These are phyloP conservation scores for Melanogaster broomeanus DNA, from an alignment of 768 basidiomycete genomes.

Conservation along the genomic window DNA sequence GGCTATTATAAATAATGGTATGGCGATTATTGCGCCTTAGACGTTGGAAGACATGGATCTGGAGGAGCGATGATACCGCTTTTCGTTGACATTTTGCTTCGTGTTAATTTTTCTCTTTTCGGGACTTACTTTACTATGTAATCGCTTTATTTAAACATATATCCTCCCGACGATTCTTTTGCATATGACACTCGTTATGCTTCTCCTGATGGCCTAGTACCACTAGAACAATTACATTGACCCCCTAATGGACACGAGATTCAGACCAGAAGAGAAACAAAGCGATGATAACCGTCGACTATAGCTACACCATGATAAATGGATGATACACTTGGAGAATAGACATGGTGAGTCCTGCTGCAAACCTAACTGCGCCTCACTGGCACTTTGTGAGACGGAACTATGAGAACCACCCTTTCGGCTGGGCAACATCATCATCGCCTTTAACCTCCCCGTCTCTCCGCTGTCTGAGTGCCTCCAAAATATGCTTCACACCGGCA, in stretches of 20 bases:
- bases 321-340: not conserved
- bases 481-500: slow-evolving; percentile 65
- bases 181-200: not conserved
- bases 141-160: not conserved
- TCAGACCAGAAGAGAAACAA: too few species aligned
- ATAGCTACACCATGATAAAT: not conserved
- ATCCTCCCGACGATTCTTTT: not conserved
- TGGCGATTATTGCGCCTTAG: not conserved
- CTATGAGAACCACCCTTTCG: slow-evolving; percentile 59
- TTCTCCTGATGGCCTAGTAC: not conserved
- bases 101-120: not conserved
- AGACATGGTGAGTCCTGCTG: not conserved
- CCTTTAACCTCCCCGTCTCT: slow-evolving; percentile 65
- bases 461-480: slow-evolving; percentile 64
- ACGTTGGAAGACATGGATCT: not conserved
- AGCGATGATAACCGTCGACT: too few species aligned
- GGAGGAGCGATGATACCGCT: not conserved
- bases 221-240: too few species aligned
- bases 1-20: not conserved
- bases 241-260: too few species aligned
- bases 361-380: not conserved
- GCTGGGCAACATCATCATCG: slow-evolving; percentile 39
- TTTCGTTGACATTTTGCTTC: not conserved
- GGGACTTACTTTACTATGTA: not conserved
- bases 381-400: too few species aligned